Evolutionary conservation across 2,329 filamentous ascomycete genomes (phyloP).

Genomic region (Daldinia sp.): DNA sequence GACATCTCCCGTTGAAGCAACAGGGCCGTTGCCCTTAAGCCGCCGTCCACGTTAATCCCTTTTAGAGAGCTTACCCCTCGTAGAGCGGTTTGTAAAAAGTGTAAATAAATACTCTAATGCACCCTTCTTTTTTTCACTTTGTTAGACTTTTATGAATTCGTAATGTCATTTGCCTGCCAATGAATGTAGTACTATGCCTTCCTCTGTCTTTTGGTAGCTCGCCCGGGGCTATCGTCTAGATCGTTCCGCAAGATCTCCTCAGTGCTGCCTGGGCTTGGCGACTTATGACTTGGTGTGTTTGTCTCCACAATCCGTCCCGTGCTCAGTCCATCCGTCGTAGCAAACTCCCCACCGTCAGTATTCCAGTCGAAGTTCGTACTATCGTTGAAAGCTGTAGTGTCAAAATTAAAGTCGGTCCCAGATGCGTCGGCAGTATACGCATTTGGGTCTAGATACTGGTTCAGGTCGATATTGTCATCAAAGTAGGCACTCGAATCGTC

Average conservation of each 20-base stretch:
- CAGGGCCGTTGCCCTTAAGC: slow-evolving; percentile 4
- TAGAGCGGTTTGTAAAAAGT: not conserved
- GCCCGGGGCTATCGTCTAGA: slow-evolving; percentile 46
- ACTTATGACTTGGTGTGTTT: slow-evolving; percentile 49
- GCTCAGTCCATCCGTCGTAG: slow-evolving; percentile 24
- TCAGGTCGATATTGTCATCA: slow-evolving; percentile 58
- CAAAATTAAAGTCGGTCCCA: slow-evolving; percentile 55
- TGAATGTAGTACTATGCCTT: slow-evolving; percentile 36
- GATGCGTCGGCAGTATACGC: slow-evolving; percentile 39
- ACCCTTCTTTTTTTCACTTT: not conserved
- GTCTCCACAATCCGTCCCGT: slow-evolving; percentile 41
- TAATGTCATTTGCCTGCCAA: not conserved
- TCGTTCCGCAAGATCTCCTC: slow-evolving; percentile 61
- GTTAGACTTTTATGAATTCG: not conserved
- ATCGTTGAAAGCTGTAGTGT: slow-evolving; percentile 43
- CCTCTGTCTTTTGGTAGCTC: slow-evolving; percentile 46
- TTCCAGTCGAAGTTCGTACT: slow-evolving; percentile 39
- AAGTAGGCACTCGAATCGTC: slow-evolving; percentile 54
- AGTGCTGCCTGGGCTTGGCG: slow-evolving; percentile 57
- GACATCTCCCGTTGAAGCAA: slow-evolving; percentile 2
- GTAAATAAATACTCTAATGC: not conserved
- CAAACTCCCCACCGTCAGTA: slow-evolving; percentile 40
- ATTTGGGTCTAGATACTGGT: slow-evolving; percentile 57
- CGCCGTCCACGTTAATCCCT: slow-evolving; percentile 2
- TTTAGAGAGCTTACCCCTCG: not conserved